Base-by-base conservation (phyloP, 108 stramenopile genomes). In the Craspedostauros australis region DNA sequence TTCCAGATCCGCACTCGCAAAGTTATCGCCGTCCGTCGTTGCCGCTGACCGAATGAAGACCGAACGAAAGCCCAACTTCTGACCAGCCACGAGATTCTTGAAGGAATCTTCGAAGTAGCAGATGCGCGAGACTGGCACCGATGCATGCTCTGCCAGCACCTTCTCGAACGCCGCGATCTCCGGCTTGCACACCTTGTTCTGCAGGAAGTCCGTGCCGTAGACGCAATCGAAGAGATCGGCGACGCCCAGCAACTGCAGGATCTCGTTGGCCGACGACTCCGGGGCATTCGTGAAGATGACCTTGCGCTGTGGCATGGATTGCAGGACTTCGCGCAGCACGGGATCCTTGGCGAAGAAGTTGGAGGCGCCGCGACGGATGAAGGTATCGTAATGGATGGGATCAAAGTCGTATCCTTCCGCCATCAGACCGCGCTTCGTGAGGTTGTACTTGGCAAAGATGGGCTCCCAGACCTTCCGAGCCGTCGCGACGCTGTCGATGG, bases 61-160 rank as follows among this genome's bases (percentile, higher is more conserved):
- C 3, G 70, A 66, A 7, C 38, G 26, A 47, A 72, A 56, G 37
- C 70, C 70, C 26, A 72, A 28, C 37, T 66, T 41, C 24, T 72
- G 65, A 0, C 70, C 70, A 5, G 48, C 60, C 8, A 18, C 11
- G 1, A 72, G 14, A 43, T 72, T 72, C 49, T 66, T 66, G 48
- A 61, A 66, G 11, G 64, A 66, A 56, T 72, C 70, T 62, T 72
- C 70, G 43, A 72, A 72, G 24, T 52, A 72, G 30, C 70, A 72
- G 8, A 72, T 45, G 15, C 59, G 30, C n/a, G n/a, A n/a, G n/a
- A n/a, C n/a, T n/a, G n/a, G n/a, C n/a, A n/a, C n/a, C n/a, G n/a
- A n/a, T n/a, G n/a, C n/a, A n/a, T n/a, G n/a, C 11, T 44, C 37
- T 9, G 53, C 44, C 40, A 72, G 24, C 1, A 72, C 70, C 22